Percentiles rank a stretch among this genome's conserved stretches.
Evolutionary conservation across 2,329 filamentous ascomycete species (phyloP).

Genomic region (Aspergillus ruber): DNA sequence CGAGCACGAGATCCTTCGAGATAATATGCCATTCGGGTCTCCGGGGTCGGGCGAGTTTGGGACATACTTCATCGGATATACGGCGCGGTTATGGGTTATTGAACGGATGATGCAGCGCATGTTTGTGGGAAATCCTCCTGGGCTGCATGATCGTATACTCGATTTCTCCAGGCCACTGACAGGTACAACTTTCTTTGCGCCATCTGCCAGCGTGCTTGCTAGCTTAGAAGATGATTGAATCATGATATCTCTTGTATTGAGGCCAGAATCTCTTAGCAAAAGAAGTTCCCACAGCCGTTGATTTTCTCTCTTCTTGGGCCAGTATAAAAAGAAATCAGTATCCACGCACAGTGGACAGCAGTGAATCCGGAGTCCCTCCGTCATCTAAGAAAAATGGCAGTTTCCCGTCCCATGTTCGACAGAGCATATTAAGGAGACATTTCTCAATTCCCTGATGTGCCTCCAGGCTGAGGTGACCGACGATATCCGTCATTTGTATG

Average conservation of each 20-base stretch:
- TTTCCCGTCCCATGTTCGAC: conserved; percentile 4
- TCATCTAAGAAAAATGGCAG: conserved; percentile 8
- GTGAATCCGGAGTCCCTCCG: conserved; percentile 16
- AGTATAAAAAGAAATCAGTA: conserved; percentile 8
- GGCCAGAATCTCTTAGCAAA: background rate
- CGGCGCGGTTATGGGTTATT: conserved; percentile 48
- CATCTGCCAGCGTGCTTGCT: conserved; percentile 34
- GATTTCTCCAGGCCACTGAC: conserved; percentile 51
- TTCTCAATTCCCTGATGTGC: conserved; percentile 18
- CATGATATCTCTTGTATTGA: background rate
- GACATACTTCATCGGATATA: conserved; percentile 55
- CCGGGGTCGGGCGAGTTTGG: conserved; percentile 48
- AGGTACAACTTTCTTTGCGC: conserved; percentile 50
- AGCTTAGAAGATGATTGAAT: background rate
- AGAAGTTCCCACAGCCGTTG: background rate
- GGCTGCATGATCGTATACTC: conserved; percentile 50
- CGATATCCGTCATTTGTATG: conserved; percentile 12
- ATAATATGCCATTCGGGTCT: conserved; percentile 57
- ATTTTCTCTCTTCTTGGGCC: background rate
- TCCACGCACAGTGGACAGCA: conserved; percentile 18
- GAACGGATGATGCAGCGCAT: conserved; percentile 54
- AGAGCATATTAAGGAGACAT: conserved; percentile 18
- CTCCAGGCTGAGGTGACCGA: conserved; percentile 14
- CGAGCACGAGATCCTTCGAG: conserved; percentile 50
- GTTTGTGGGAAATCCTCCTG: conserved; percentile 51